These are phyloP conservation scores for Penicillium sp. DNA, from an alignment of 2,329 filamentous ascomycete genomes.

Conservation along the genomic window DNA sequence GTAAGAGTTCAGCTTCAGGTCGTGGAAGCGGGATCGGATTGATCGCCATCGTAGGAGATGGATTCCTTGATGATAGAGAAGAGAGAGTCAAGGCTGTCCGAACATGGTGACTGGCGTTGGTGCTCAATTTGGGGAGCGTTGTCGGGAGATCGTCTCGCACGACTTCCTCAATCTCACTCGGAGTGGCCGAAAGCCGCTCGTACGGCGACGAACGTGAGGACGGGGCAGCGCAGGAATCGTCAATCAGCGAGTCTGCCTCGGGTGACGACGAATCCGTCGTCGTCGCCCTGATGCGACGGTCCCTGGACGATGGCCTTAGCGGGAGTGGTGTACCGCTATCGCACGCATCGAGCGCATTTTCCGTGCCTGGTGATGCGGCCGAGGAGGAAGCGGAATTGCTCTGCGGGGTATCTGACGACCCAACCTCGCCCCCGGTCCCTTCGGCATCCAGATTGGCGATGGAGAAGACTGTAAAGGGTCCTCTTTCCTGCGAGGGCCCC, in stretches of 20 bases:
- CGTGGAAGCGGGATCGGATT: slow-evolving; percentile 8
- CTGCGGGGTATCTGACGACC: not conserved
- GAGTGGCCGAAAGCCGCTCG: no score
- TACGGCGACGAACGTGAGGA: not conserved
- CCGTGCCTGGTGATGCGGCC: not conserved
- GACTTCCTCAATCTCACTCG: no score
- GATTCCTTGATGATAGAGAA: not conserved
- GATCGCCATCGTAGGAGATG: not conserved
- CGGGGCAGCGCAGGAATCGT: not conserved
- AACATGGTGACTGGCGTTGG: no score
- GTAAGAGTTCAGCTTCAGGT: slow-evolving; percentile 21
- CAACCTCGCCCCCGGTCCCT: not conserved
- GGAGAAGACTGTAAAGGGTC: slow-evolving; percentile 22
- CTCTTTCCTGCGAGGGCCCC: slow-evolving; percentile 12
- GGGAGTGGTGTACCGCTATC: not conserved
- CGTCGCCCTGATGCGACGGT: not conserved
- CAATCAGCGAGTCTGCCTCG: not conserved
- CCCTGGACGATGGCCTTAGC: not conserved
- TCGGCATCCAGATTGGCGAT: not conserved
- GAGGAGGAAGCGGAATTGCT: not conserved
- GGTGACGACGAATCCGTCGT: not conserved
- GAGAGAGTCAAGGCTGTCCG: not conserved
- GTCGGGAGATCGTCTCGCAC: no score
- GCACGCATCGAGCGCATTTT: not conserved
- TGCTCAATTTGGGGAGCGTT: no score